These are phyloP conservation scores for Kuraishia ogatae DNA, from an alignment of 805 yeast species.

Conservation along the genomic window DNA sequence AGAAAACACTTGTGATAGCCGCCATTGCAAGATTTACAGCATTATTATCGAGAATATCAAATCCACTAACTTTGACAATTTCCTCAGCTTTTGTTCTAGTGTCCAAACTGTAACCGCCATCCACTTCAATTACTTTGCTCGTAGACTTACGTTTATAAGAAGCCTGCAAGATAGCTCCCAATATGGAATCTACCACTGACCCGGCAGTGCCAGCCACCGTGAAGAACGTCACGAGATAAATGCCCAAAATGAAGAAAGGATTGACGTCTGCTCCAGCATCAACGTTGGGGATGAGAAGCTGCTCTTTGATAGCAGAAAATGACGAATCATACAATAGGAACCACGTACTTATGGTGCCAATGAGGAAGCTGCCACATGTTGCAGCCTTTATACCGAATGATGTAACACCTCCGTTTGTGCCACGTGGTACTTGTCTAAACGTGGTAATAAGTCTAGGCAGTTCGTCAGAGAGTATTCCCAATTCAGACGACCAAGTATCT, in stretches of 20 bases:
- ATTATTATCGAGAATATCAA: constrained; percentile 5
- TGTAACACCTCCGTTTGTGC: constrained; percentile 9
- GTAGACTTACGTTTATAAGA: constrained; percentile 2
- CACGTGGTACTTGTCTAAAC: constrained; percentile 6
- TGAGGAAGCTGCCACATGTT: constrained; percentile 4
- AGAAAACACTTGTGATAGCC: constrained; percentile 12
- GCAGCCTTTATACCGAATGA: constrained; percentile 7
- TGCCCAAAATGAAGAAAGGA: not conserved
- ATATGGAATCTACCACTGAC: constrained; percentile 7
- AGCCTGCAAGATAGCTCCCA: constrained; percentile 8
- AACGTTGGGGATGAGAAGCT: not conserved
- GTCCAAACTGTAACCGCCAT: constrained; percentile 5
- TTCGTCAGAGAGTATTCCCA: constrained; percentile 7
- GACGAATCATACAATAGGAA: not conserved
- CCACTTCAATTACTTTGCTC: constrained; percentile 5
- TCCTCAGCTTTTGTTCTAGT: not conserved
- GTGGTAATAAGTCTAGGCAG: constrained; percentile 1
- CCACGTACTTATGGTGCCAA: constrained; percentile 3
- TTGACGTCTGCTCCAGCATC: not conserved
- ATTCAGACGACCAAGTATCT: constrained; percentile 8
- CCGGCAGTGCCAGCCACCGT: constrained; percentile 7
- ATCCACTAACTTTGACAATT: constrained; percentile 1
- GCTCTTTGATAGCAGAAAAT: not conserved
- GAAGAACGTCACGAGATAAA: constrained; percentile 4
- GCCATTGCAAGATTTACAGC: constrained; percentile 6